Evolutionary conservation across 176 grass and related monocot species (phyloP), one percentile per base, ranked within the genome.

Genomic region (Carex scoparia): DNA sequence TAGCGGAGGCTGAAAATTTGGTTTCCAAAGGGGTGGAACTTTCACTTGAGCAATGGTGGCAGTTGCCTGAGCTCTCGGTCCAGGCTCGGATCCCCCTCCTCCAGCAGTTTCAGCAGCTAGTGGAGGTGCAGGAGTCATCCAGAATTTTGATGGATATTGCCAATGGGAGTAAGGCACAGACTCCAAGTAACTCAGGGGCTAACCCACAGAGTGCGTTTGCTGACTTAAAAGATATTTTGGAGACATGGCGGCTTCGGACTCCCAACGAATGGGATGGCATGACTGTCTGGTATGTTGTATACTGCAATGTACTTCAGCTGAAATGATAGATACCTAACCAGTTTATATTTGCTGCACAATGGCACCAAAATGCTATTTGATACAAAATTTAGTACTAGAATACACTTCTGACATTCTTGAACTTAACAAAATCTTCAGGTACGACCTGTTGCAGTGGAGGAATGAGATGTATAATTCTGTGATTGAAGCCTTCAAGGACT

Each of bases 391-490:
- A 79, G 28, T 79, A 56, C 28, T 58, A 58, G 28, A 71, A 58
- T 58, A 58, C 4, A 30, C 16, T 4, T 30, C 11, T 79, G 53
- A 79, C 33, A 79, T 58, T 58, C 74, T 58, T 58, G 74, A 28
- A 35, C 53, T 46, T 58, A 12, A 56, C 5, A 37, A 69, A 79
- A 33, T 79, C 53, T 69, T 19, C 30, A 83, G 81, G 81, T 99
- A 99, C 61, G 96, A 99, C 69, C 83, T 99, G 51, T 91, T 95
- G n/a, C 96, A 99, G 15, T 99, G 96, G 96, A 95, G 96, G 84
- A 99, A 99, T 85, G 96, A 99, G 87, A 95, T 94, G 93, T 99
- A 99, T 81, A 99, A 99, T 90, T 93, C 94, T 80, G 96, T 99
- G 77, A 99, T 99, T 67, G 96, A 99, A 62, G 91, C 93, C 56